These are phyloP conservation scores for Neurospora terricola DNA, from an alignment of 495 filamentous ascomycete species.

Conservation along the genomic window DNA sequence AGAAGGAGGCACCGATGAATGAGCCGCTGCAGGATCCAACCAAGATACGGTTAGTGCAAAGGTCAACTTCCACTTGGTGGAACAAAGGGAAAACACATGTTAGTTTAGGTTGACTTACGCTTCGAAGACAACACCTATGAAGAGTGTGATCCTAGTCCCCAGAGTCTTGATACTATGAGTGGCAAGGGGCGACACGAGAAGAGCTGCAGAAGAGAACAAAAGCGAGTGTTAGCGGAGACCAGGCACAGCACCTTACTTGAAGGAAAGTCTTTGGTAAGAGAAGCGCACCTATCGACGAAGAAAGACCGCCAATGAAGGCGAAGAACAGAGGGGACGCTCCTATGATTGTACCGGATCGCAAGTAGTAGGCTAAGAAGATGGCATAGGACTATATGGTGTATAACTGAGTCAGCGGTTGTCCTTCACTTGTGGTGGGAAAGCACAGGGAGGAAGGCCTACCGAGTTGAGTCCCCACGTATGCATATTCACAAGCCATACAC, in stretches of 20 bases:
- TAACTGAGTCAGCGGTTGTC: background rate
- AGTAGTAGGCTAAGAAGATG: constrained; percentile 64
- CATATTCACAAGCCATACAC: constrained; percentile 43
- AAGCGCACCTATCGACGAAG: constrained; percentile 42
- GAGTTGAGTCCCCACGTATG: constrained; percentile 52
- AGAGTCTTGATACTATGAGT: constrained; percentile 46
- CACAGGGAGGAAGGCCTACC: constrained; percentile 20
- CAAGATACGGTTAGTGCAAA: background rate
- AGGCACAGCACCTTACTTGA: constrained; percentile 9
- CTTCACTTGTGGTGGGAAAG: background rate
- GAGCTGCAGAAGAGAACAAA: constrained; percentile 35
- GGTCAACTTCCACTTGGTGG: background rate
- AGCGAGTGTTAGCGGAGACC: constrained; percentile 32
- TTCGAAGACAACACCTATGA: constrained; percentile 50
- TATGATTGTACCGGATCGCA: constrained; percentile 47
- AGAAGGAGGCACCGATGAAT: constrained; percentile 58
- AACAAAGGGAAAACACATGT: background rate
- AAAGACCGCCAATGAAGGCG: constrained; percentile 66
- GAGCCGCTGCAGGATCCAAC: constrained; percentile 31
- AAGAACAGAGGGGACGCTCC: constrained; percentile 50
- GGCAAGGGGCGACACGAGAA: constrained; percentile 55
- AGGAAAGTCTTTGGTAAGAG: background rate
- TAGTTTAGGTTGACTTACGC: constrained; percentile 24
- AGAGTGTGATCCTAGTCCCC: constrained; percentile 47
- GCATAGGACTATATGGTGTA: constrained; percentile 43